phyloP scores from a whole-genome alignment of 2,329 filamentous ascomycete species.

The Fusarium liriodendri region DNA sequence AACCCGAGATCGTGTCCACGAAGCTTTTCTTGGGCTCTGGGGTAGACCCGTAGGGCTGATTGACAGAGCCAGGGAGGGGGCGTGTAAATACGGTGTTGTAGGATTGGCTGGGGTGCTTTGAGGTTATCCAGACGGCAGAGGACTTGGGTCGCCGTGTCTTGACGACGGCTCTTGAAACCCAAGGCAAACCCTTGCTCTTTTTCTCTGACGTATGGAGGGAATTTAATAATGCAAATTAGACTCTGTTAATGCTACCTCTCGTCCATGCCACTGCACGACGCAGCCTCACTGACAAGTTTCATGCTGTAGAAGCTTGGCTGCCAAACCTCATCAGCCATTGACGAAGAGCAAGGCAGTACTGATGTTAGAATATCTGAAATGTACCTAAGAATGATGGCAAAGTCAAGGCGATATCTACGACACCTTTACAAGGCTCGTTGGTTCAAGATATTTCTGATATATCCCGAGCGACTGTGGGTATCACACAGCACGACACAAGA shows the following conservation, averaged over 20 bases:
- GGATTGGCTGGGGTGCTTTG: neutral
- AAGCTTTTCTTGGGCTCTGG: neutral
- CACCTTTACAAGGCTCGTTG: neutral
- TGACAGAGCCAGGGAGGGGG: neutral
- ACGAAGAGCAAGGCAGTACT: neutral
- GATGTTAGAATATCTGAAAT: rapidly evolving
- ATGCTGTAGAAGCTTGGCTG: neutral
- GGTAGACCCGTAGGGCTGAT: constrained; percentile 4
- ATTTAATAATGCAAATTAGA: neutral
- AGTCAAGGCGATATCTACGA: neutral
- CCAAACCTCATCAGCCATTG: neutral
- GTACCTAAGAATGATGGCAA: neutral
- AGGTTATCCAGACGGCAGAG: constrained; percentile 1
- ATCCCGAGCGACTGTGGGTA: neutral
- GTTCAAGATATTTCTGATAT: neutral
- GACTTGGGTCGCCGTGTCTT: no score
- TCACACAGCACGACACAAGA: neutral
- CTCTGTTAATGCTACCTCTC: neutral
- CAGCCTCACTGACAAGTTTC: no score
- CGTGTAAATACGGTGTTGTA: neutral
- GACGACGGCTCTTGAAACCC: neutral
- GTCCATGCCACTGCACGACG: neutral
- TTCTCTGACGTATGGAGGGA: neutral
- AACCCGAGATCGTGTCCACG: neutral
- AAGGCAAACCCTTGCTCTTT: neutral